These are phyloP conservation scores for Hordeum vulgare DNA, from an alignment of 176 grass and related monocot species.

Conservation along the genomic window MorexV3_pseudomolecules_assembly NC_058520.1:592956806-592957305, in stretches of 20 bases:
- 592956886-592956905: constrained; percentile 62
- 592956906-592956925: constrained; percentile 81
- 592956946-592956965: constrained; percentile 86
- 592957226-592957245: constrained; percentile 98
- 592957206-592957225: neutral
- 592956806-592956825: constrained; percentile 75
- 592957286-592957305: constrained; percentile 59
- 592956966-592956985: constrained; percentile 60
- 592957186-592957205: neutral
- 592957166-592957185: neutral
- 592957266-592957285: constrained; percentile 69
- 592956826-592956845: neutral
- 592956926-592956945: constrained; percentile 85
- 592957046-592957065: constrained; percentile 40
- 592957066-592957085: constrained; percentile 80
- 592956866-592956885: constrained; percentile 1
- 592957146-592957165: constrained; percentile 22
- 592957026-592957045: neutral
- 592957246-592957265: constrained; percentile 93
- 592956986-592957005: constrained; percentile 1
- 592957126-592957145: constrained; percentile 82
- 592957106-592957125: constrained; percentile 92
- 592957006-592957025: neutral
- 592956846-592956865: neutral
- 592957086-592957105: constrained; percentile 63